Evolutionary conservation across 352 stramenopile genomes (phyloP), one percentile per base, ranked within the genome.

Genomic region (Globisporangium abappressorium): DNA sequence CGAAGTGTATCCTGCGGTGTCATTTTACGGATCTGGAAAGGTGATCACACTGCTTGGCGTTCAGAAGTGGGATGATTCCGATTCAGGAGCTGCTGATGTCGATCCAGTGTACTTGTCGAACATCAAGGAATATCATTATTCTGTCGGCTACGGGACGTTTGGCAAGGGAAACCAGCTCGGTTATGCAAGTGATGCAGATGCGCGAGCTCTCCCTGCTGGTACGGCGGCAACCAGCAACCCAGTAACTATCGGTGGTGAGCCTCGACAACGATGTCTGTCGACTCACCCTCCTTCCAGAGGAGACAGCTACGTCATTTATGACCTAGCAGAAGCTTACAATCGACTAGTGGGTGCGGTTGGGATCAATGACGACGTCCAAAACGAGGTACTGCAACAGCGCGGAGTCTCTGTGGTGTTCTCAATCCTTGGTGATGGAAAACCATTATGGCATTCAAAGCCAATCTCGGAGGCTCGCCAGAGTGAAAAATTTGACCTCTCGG

Each of bases 21-120:
- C 87, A 15, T 96, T 96, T 51, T 96, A 96, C 62, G 89, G 89
- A n/a, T 95, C 89, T 0, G 89, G 89, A 0, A 96, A 96, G 68
- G 89, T 95, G 8, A 94, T 95, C 60, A 90, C 87, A 0, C 66
- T 95, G 28, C 74, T 94, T 41, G 76, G 84, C 28, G 74, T 95
- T 5, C 85, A 90, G 1, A 93, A 93, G 56, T 94, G 85, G 87
- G 87, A 94, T 51, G 82, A 92, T 54, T 57, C 74, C 18, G 71
- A 80, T 38, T 26, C 57, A 7, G 76, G 75, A 11, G 55, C 30
- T 9, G 68, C 69, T 7, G 47, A 70, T 20, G 34, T 80, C 41
- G 85, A 96, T 26, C 87, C 82, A 0, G 60, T 92, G 0, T 95
- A 81, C 58, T 68, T 96, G 43, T 92, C 85, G 28, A 95, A 80